Conservation (phyloP, 768 basidiomycete genomes). For the Tubosaeta sp. region DNA sequence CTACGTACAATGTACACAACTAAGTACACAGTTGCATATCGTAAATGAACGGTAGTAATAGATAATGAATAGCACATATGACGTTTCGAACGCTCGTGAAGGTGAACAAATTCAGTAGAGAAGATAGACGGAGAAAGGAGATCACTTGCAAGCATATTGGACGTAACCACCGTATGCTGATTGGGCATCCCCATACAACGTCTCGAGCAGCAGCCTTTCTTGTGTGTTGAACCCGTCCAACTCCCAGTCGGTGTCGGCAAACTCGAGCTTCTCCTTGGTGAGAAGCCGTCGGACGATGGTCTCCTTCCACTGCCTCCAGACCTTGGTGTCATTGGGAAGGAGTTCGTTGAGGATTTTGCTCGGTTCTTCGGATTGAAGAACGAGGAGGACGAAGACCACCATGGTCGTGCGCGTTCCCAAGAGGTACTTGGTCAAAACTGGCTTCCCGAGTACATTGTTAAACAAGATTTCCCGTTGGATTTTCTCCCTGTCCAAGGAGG, state of each 20-base stretch:
- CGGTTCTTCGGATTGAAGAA: slow-evolving; percentile 19
- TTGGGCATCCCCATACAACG: slow-evolving; percentile 21
- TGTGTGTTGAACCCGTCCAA: slow-evolving; percentile 8
- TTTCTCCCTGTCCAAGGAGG: slow-evolving; percentile 35
- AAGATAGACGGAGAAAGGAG: neutral
- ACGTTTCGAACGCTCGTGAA: too few relatives aligned
- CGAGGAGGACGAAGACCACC: slow-evolving; percentile 24
- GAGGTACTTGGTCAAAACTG: slow-evolving; percentile 21
- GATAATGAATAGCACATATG: too few relatives aligned
- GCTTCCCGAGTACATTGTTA: slow-evolving; percentile 19
- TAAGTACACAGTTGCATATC: too few relatives aligned
- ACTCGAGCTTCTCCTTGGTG: slow-evolving; percentile 21
- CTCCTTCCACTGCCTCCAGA: slow-evolving; percentile 27
- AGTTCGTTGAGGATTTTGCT: slow-evolving; percentile 17
- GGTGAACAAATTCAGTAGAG: neutral
- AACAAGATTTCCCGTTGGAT: slow-evolving; percentile 25
- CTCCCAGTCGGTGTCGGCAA: slow-evolving; percentile 21
- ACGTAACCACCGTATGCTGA: slow-evolving; percentile 25
- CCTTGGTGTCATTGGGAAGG: slow-evolving; percentile 28
- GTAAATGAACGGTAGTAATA: too few relatives aligned
- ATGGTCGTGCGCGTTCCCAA: slow-evolving; percentile 26
- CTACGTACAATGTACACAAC: too few relatives aligned
- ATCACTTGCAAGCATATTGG: slow-evolving; percentile 10
- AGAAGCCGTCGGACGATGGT: slow-evolving; percentile 14
- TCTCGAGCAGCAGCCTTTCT: slow-evolving; percentile 21